phyloP scores from a whole-genome alignment of 2,329 filamentous ascomycete genomes.

The Fusarium mexicanum region DNA sequence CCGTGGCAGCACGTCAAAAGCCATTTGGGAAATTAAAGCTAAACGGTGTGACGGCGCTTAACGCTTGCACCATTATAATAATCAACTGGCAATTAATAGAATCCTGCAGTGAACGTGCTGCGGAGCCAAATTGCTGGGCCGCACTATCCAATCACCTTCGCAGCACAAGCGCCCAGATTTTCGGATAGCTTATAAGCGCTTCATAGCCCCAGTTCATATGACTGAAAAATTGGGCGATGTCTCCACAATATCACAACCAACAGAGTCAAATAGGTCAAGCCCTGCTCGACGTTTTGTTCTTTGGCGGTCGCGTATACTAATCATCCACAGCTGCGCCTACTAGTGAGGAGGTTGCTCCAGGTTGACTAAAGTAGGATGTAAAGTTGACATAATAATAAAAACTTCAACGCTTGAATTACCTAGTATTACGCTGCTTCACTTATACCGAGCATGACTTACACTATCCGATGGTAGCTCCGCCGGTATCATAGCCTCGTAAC shows the following conservation, averaged over 20 bases:
- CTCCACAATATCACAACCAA: background rate
- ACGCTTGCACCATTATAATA: too few species aligned
- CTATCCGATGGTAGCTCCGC: background rate
- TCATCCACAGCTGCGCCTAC: too few species aligned
- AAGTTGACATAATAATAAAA: fast-evolving
- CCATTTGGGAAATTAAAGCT: too few species aligned
- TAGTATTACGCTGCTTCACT: background rate
- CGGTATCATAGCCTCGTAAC: background rate
- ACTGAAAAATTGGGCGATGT: background rate
- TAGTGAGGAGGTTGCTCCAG: too few species aligned
- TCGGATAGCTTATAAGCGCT: background rate
- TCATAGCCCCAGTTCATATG: too few species aligned
- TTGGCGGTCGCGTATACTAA: too few species aligned
- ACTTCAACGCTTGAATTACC: background rate
- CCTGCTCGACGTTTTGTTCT: too few species aligned
- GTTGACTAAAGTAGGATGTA: too few species aligned
- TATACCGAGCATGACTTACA: background rate
- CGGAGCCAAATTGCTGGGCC: background rate
- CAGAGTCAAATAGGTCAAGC: too few species aligned
- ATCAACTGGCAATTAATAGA: too few species aligned
- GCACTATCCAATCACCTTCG: background rate
- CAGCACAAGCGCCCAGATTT: background rate
- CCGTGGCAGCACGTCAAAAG: too few species aligned
- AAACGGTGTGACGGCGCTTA: fast-evolving
- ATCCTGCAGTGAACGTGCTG: too few species aligned